phyloP scores from a whole-genome alignment of 805 yeast species.

The Yarrowia sp. region DNA sequence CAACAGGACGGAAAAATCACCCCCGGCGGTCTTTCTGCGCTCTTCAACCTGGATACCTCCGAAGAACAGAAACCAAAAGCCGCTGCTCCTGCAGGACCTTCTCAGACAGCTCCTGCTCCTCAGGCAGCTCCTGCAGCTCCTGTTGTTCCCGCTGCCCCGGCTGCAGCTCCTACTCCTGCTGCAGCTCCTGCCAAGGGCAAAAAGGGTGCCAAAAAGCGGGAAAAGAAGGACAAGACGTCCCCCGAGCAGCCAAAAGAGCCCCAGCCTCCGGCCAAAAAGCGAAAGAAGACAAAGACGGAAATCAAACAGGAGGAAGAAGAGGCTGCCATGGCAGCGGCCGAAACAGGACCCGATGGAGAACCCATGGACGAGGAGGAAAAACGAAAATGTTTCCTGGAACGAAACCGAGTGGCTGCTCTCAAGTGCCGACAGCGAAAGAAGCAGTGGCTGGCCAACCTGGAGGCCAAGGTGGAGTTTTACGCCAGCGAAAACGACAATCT shows the following conservation, averaged over 20 bases:
- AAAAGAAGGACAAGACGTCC: neutral
- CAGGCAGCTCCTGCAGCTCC: neutral
- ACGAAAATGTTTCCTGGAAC: slow-evolving; percentile 71
- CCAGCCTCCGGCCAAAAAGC: neutral
- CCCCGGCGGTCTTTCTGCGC: neutral
- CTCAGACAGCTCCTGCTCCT: neutral
- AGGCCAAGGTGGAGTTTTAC: slow-evolving; percentile 68
- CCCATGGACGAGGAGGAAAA: slow-evolving; percentile 66
- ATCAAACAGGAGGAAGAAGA: slow-evolving; percentile 12
- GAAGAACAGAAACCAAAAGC: neutral
- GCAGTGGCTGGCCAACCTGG: slow-evolving; percentile 78
- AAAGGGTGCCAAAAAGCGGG: neutral
- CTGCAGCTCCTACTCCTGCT: neutral
- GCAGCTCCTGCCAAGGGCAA: neutral
- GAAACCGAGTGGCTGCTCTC: slow-evolving; percentile 92
- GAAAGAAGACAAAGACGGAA: slow-evolving; percentile 5
- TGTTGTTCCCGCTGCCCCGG: neutral
- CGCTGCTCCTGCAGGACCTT: neutral
- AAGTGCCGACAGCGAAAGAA: slow-evolving; percentile 94
- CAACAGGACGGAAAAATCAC: slow-evolving; percentile 13
- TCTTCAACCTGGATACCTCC: slow-evolving; percentile 9
- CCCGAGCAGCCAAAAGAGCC: neutral
- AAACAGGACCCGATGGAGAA: slow-evolving; percentile 8
- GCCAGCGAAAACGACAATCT: slow-evolving; percentile 66
- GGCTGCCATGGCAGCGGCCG: neutral